Evolutionary conservation across 495 filamentous ascomycete genomes (phyloP).

Genomic region (Letharia lupina): DNA sequence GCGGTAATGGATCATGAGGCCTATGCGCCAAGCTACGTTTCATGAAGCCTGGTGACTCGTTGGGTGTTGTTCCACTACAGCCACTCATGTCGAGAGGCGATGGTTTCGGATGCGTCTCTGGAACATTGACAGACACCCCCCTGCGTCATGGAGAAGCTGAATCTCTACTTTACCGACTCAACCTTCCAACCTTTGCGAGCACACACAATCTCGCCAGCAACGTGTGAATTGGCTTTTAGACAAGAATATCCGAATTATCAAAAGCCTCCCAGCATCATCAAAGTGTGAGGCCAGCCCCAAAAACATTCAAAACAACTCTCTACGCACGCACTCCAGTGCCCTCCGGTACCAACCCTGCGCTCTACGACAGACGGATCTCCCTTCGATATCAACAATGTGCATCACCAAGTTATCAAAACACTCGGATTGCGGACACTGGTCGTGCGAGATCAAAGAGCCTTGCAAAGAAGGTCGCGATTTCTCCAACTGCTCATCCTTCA

Average conservation of each 20-base stretch:
- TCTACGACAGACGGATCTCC: background rate
- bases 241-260: background rate
- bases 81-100: background rate
- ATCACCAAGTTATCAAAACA: conserved; percentile 30
- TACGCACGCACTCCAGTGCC: background rate
- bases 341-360: background rate
- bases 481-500: conserved; percentile 34
- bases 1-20: conserved; percentile 14
- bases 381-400: conserved; percentile 31
- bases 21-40: background rate
- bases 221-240: background rate
- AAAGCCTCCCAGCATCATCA: background rate
- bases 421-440: conserved; percentile 32
- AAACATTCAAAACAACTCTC: background rate
- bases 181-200: background rate
- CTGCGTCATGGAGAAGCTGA: background rate
- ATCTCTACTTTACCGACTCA: background rate
- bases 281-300: background rate
- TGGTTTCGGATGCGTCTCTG: background rate
- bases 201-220: background rate
- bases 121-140: background rate
- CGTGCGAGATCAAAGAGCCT: conserved; percentile 30
- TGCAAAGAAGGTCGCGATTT: conserved; percentile 33
- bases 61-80: background rate
- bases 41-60: background rate